Evolutionary conservation across 257 asterid species (phyloP), one percentile per base, ranked within the genome.

Genomic region (Catharanthus roseus): DNA sequence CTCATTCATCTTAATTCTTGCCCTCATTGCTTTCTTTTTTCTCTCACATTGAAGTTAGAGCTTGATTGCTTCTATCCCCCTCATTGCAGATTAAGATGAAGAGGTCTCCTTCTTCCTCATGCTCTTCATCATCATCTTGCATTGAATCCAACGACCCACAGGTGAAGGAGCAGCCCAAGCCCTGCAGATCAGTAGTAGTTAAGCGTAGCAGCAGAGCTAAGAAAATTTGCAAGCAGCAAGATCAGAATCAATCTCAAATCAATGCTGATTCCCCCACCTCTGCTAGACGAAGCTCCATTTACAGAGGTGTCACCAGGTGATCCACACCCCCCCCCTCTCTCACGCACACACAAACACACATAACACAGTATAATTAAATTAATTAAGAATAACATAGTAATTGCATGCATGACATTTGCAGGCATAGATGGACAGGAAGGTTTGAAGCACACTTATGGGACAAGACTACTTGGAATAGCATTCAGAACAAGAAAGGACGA

Each of bases 381-480:
- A 62, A 11, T 56, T 11, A 56, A 26, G 45, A 28, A 28, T 56
- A 13, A 28, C 9, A 44, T 60, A 68, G 28, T 45, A 24, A 28
- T 75, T 85, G 90, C 95, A 88, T 86, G 95, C 96, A 88, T 84
- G 91, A 72, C 68, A 70, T 72, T 76, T 18, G 66, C 80, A 93
- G 98, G 88, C 98, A 93, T 71, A 81, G 98, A 53, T 90, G 96
- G 90, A 90, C 96, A 11, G 96, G 97, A 67, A 80, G 96, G 33
- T 93, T 68, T 72, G 98, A 93, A 64, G 97, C 98, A 34, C 98
- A 93, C 61, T 84, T 93, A 5, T 93, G 98, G 98, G 98, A 93
- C 84, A 93, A 89, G 72, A 82, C 77, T 68, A 78, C 84, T 15
- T 90, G 97, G 97, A 93, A 93, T 80, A 72, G 57, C 83, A 74